Conservation (phyloP, 1,139 yeast species). For the Nakaseomyces bracarensis region DNA sequence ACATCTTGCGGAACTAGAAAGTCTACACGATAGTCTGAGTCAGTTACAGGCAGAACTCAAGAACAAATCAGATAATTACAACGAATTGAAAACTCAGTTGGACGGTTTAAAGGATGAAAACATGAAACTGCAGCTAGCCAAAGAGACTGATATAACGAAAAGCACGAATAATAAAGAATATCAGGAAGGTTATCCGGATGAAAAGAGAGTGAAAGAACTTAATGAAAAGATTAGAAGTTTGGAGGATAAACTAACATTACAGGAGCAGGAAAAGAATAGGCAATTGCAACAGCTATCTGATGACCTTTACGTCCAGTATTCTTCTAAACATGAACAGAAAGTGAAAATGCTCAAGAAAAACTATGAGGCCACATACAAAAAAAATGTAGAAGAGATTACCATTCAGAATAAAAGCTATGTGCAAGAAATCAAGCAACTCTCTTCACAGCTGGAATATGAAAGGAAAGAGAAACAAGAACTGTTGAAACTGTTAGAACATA, state of each 20-base stretch:
- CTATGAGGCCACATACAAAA: slow-evolving; percentile 43
- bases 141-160: background rate
- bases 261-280: slow-evolving; percentile 37
- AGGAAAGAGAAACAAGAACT: slow-evolving; percentile 49
- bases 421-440: slow-evolving; percentile 41
- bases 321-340: slow-evolving; percentile 61
- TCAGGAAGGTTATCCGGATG: slow-evolving; percentile 1
- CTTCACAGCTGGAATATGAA: slow-evolving; percentile 40
- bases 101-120: slow-evolving; percentile 11
- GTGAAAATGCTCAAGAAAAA: slow-evolving; percentile 46
- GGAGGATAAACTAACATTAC: slow-evolving; percentile 26
- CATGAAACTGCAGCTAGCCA: slow-evolving; percentile 3
- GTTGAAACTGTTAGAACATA: slow-evolving; percentile 41
- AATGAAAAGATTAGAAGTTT: slow-evolving; percentile 17
- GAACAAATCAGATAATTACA: slow-evolving; percentile 24
- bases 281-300: slow-evolving; percentile 53
- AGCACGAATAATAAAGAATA: slow-evolving; percentile 7
- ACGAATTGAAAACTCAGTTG: slow-evolving; percentile 23
- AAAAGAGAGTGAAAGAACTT: slow-evolving; percentile 11
- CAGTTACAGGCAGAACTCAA: slow-evolving; percentile 28
- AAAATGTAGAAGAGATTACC: slow-evolving; percentile 36
- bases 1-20: slow-evolving; percentile 33
- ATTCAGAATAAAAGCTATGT: slow-evolving; percentile 38
- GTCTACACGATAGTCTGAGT: slow-evolving; percentile 32
- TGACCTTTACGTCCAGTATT: slow-evolving; percentile 58